A percentile compares a stretch with the other conserved stretches of the same genome.
phyloP scores from a whole-genome alignment of 139 green algal species.

The Coccomyxa sp. region DNA sequence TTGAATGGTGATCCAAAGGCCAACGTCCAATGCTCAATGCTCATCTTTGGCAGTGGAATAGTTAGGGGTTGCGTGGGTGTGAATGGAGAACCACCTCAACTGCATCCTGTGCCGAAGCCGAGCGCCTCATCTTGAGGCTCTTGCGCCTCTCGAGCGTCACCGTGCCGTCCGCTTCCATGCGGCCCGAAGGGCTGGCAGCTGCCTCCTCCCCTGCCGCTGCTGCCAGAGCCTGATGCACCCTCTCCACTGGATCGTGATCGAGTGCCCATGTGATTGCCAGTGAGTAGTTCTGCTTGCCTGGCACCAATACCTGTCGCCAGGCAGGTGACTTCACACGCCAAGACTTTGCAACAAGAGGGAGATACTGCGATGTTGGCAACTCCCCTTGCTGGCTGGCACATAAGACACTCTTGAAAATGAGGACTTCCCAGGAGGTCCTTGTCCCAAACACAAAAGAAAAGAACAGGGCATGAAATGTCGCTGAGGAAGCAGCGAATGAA shows the following conservation, averaged over 20 bases:
- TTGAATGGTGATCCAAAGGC: too few species aligned
- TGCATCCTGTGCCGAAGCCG: background rate
- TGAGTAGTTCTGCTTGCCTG: conserved; percentile 12
- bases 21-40: background rate
- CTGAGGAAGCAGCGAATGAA: background rate
- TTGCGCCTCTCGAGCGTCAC: background rate
- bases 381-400: too few species aligned
- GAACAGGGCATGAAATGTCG: background rate
- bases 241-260: conserved; percentile 9
- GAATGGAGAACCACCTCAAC: too few species aligned
- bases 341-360: background rate
- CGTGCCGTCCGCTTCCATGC: background rate
- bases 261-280: conserved; percentile 13
- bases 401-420: background rate
- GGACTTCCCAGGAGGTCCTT: background rate
- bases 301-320: conserved; percentile 25
- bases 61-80: too few species aligned
- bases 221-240: background rate
- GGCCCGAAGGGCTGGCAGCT: too few species aligned
- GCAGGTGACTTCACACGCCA: background rate
- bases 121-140: background rate
- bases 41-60: background rate
- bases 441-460: background rate
- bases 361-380: too few species aligned
- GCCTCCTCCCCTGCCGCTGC: background rate